Evolutionary conservation across 2,329 filamentous ascomycete species (phyloP), one percentile per base, ranked within the genome.

Genomic region (Pyricularia grisea): DNA sequence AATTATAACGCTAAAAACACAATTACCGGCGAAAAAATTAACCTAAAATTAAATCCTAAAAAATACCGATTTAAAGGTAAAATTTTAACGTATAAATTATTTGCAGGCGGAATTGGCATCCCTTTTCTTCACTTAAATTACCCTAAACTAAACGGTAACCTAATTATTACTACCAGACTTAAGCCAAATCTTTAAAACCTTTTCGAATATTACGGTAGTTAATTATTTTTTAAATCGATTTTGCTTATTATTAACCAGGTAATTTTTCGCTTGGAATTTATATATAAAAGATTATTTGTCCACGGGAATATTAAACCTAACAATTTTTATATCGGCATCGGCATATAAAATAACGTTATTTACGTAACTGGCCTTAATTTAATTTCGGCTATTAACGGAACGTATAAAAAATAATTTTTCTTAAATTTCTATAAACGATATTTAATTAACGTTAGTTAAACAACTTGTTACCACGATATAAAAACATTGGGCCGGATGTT

Each of bases 191-290:
- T 99, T 81, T 94, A 99, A 82, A 95, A 99, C 79, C 87, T 99
- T 50, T 99, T 99, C 92, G 98, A 99, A 88, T 98, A 98, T 82
- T 99, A 95, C 89, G 98, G 98, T 89, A 92, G 95, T 81, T 98
- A 98, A 81, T 99, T 98, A 85, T 97, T 94, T 17, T 84, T 99
- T 74, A 99, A 99, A 90, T 99, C 95, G 1, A 95, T 98, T 30
- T 87, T 99, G 63, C 88, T 99, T 30, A 88, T 99, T 67, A 95
- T 94, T 78, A 95, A 99, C 77, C 95, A 99, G 84, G 90, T 97
- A 80, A 98, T 99, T 80, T 98, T 94, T 73, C 94, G 95, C 76
- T 97, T 99, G 81, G 94, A 99, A 83, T 98, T 98, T 84, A 99
- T 99, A 76, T 95, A 99, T 81, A 95, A 94, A 84, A 98, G 98